Evolutionary conservation across 2,329 filamentous ascomycete genomes (phyloP), one percentile per base, ranked within the genome.

Genomic region (Boeremia exigua): DNA sequence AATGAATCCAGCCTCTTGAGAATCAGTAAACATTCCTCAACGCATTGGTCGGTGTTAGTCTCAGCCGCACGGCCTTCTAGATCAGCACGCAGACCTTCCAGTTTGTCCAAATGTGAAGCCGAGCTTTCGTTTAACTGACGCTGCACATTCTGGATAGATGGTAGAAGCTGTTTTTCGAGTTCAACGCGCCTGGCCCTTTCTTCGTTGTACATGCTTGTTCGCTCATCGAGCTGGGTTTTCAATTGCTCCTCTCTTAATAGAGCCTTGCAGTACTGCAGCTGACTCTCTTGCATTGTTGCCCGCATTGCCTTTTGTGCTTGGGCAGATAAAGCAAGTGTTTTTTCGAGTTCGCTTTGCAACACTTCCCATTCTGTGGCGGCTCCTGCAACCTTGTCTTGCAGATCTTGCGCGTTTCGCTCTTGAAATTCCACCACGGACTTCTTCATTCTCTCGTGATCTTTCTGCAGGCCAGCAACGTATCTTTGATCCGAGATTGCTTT

Each of bases 401-500:
- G 47, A 8, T 29, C 25, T 14, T 56, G 45, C 11, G 57, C 55
- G 47, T 44, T 67, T 8, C 63, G 37, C 0, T 65, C 44, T 28
- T 66, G 57, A n/a, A 60, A 56, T 12, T 7, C 8, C 10, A 50
- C 27, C 7, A 36, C 47, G 0, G 50, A 48, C n/a, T 51, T 60
- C 15, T 67, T 65, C 8, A 70, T 14, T 8, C 59, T 65, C 19
- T 64, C 62, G 19, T 68, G 64, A 44, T 75, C 73, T 10, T 59
- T 66, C 17, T 67, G 66, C 14, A 75, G 51, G 14, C 72, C 72
- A 7, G 59, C 44, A 5, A 68, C 56, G 15, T 58, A 73, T 30
- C 62, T 72, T n/a, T 69, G 59, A 27, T 68, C 58, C 0, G 46
- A 62, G 29, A 55, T 66, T 5, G 62, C 59, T 17, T 58, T 63